A percentile compares a stretch with the other conserved stretches of the same genome.
Evolutionary conservation across 2,329 filamentous ascomycete genomes (phyloP).

Genomic region (Diaporthe longicolla): DNA sequence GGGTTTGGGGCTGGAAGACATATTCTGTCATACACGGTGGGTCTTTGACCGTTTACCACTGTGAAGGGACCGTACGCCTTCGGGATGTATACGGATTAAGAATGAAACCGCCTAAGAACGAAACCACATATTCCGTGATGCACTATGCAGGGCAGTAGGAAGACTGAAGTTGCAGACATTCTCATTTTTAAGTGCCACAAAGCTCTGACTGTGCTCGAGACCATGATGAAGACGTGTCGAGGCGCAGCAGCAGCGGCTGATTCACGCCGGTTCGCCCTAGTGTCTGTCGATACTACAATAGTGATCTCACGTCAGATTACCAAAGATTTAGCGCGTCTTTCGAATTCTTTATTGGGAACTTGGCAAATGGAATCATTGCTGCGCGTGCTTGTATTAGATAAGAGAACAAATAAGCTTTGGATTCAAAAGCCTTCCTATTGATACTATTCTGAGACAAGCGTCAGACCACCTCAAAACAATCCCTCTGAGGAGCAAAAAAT

Average conservation of each 20-base stretch:
- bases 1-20: not conserved
- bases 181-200: not conserved
- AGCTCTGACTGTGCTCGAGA: not conserved
- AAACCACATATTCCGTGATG: not conserved
- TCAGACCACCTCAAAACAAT: not conserved
- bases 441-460: not conserved
- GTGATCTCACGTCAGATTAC: constrained; percentile 33
- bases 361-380: not conserved
- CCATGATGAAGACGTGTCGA: constrained; percentile 10
- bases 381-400: too few relatives aligned
- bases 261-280: not conserved
- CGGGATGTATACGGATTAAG: too few relatives aligned
- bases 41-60: too few relatives aligned
- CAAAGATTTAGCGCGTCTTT: not conserved
- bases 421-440: not conserved
- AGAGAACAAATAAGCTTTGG: not conserved
- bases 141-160: not conserved
- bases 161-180: not conserved
- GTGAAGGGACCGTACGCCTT: too few relatives aligned
- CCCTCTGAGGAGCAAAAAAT: not conserved
- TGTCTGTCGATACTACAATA: not conserved
- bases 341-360: not conserved
- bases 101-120: too few relatives aligned
- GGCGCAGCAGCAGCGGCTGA: constrained; percentile 21
- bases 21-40: not conserved